phyloP scores from a whole-genome alignment of 163 green algal genomes.

The Scenedesmus sp. region DNA sequence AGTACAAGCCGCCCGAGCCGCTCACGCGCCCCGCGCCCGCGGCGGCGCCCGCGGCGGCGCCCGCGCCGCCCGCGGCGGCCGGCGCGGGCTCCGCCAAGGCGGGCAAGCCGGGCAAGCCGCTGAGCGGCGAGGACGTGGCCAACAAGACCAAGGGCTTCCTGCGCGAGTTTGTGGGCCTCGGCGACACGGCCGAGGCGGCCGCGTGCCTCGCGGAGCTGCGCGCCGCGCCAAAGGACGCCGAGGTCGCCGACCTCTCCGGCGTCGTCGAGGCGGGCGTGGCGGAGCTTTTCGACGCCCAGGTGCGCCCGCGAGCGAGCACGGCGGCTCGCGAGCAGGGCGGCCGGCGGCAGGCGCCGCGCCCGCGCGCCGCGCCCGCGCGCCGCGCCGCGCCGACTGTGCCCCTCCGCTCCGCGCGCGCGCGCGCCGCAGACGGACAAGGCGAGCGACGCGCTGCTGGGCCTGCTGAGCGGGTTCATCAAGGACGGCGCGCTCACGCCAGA shows the following conservation, averaged over 20 bases:
- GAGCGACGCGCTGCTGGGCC: constrained; percentile 59
- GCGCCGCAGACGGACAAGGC: constrained; percentile 56
- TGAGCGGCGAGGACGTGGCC: constrained; percentile 55
- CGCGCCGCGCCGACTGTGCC: background rate
- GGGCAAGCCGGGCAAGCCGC: constrained; percentile 11
- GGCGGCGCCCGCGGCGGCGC: background rate
- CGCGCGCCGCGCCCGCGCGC: background rate
- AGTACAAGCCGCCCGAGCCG: constrained; percentile 59
- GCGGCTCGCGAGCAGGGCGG: too few relatives aligned
- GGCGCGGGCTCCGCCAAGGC: constrained; percentile 9
- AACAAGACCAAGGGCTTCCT: constrained; percentile 61
- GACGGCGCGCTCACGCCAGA: constrained; percentile 53
- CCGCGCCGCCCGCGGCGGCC: constrained; percentile 22
- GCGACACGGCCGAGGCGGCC: constrained; percentile 76
- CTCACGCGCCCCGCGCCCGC: constrained; percentile 1
- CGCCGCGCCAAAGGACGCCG: constrained; percentile 52
- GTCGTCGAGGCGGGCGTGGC: constrained; percentile 54
- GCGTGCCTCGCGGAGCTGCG: constrained; percentile 74
- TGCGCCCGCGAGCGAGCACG: constrained; percentile 16
- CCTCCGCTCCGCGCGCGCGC: background rate
- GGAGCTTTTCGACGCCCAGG: constrained; percentile 70
- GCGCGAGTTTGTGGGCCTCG: constrained; percentile 32
- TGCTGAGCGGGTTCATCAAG: constrained; percentile 71
- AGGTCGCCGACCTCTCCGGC: constrained; percentile 18
- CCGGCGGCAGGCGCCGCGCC: too few relatives aligned